phyloP scores from a whole-genome alignment of 2,329 filamentous ascomycete genomes.

The Fusarium decemcellulare region DNA sequence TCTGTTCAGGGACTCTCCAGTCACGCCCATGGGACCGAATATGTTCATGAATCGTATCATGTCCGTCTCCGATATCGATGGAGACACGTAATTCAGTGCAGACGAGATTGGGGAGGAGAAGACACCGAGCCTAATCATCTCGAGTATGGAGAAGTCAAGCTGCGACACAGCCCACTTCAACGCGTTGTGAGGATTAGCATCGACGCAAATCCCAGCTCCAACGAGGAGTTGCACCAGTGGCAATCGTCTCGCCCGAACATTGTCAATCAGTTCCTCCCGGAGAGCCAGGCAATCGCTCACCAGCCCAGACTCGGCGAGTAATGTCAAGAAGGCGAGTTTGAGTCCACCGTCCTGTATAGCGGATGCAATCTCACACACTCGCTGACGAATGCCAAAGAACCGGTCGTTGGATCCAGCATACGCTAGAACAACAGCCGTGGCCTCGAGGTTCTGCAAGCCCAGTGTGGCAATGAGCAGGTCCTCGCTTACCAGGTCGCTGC shows the following conservation, averaged over 20 bases:
- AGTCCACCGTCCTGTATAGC: not conserved
- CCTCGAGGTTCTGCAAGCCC: not conserved
- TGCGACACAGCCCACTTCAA: conserved; percentile 6
- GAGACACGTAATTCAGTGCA: not conserved
- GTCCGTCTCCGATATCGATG: not conserved
- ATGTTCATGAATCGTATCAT: conserved; percentile 10
- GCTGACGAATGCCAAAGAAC: conserved; percentile 3
- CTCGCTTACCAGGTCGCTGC: not conserved
- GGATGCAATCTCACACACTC: not conserved
- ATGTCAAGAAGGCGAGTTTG: not conserved
- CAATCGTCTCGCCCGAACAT: not conserved
- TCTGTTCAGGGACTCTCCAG: not conserved
- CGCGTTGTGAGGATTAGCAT: conserved; percentile 11
- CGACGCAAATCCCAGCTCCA: not conserved
- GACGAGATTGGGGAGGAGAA: not conserved
- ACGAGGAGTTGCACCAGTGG: conserved; percentile 14
- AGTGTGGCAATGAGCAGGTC: not conserved
- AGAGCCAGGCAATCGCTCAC: not conserved
- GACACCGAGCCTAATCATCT: not conserved
- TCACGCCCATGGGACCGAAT: conserved; percentile 8
- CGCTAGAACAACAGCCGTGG: conserved; percentile 10
- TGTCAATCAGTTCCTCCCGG: conserved; percentile 16
- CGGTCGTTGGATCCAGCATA: conserved; percentile 6
- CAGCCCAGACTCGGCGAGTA: not conserved
- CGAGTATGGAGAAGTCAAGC: conserved; percentile 11